Conservation (phyloP, 352 stramenopile genomes). For the Phytopythium boreale region DNA sequence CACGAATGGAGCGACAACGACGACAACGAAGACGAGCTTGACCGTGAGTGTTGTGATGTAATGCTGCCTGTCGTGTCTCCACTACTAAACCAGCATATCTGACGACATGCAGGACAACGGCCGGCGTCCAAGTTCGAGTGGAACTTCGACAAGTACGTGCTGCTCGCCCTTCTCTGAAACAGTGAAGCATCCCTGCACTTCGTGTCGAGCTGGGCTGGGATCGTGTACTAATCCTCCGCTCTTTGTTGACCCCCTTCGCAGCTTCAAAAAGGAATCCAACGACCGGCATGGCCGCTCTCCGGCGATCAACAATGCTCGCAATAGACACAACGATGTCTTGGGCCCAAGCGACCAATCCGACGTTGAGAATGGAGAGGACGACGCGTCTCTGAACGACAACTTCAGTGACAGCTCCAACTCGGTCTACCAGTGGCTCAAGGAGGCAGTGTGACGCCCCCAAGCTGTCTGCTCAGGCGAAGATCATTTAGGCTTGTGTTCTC, state of each 20-base stretch:
- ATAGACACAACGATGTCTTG: neutral
- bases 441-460: no score
- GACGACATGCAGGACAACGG: constrained; percentile 10
- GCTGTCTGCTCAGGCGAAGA: no score
- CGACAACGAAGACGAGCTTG: constrained; percentile 13
- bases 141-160: constrained; percentile 54
- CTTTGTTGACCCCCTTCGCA: neutral
- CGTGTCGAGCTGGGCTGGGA: neutral
- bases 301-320: neutral
- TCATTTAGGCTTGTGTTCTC: no score
- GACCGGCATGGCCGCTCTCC: neutral
- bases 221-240: neutral
- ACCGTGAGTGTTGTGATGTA: neutral
- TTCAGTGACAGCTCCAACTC: constrained; percentile 44
- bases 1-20: constrained; percentile 40
- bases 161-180: neutral
- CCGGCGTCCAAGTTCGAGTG: constrained; percentile 39
- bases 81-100: neutral
- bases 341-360: neutral
- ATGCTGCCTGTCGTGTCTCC: neutral
- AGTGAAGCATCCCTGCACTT: no score
- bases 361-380: neutral
- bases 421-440: constrained; percentile 61
- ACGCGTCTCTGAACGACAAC: constrained; percentile 17
- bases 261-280: neutral